Evolutionary conservation across 1,284 basidiomycete species (phyloP), one percentile per base, ranked within the genome.

Genomic region (Austropuccinia psidii): DNA sequence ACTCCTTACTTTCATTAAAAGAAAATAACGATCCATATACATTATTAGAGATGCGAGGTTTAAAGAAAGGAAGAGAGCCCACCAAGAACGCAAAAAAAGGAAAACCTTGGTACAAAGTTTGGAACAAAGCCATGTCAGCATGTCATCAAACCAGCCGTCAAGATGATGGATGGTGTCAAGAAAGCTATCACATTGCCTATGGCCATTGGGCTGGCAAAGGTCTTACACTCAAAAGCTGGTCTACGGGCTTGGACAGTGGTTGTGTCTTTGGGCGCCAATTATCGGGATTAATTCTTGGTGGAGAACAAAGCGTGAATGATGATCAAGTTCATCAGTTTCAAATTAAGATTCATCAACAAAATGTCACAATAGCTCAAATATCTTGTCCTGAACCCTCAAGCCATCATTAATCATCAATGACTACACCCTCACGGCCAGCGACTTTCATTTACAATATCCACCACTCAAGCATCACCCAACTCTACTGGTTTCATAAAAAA

Each of bases 121-220:
- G 69, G 69, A 73, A 73, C 39, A 50, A 61, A 39, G 60, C 58
- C 33, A 73, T 73, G 69, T 35, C 24, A 8, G 17, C 4, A 2
- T 73, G 69, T 60, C 39, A 43, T 1, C 17, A 50, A 60, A 64
- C 35, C 24, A 52, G 21, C 52, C n/a, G 39, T 31, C 17, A 24
- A 31, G 8, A 27, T 11, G 1, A 37, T 57, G 45, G 24, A 39
- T 60, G 57, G 50, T 73, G 58, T 61, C 21, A 50, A 37, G 43
- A 27, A 5, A 13, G 47, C 15, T 35, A 60, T 7, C 45, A 73
- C 24, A 47, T 73, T 15, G 45, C 62, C 24, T 73, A 73, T 62
- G 69, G 69, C 15, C 69, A 73, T 45, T 73, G 69, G 69, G 69
- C 69, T 37, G 69, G 54, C 19, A 73, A 64, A 49, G 69, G 69